phyloP scores from a whole-genome alignment of 2,329 filamentous ascomycete species.

The Claviceps quebecensis region DNA sequence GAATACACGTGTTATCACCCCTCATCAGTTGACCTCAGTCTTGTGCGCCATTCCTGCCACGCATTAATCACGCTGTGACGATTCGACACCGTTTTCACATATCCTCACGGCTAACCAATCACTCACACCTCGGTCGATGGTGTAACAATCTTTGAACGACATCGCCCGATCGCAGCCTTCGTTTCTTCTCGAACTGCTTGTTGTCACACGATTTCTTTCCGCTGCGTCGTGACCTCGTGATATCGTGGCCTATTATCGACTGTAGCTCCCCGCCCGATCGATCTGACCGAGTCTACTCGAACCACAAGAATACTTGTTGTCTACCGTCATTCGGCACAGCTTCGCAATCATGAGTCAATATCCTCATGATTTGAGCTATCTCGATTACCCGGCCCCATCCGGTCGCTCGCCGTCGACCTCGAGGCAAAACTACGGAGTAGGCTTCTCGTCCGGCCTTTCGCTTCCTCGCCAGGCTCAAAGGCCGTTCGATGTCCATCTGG shows the following conservation, averaged over 20 bases:
- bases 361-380: slow-evolving; percentile 51
- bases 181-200: slow-evolving; percentile 1
- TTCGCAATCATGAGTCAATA: slow-evolving; percentile 29
- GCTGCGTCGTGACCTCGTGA: neutral
- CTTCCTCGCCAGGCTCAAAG: slow-evolving; percentile 46
- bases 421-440: slow-evolving; percentile 39
- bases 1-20: neutral
- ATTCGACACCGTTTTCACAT: neutral
- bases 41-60: neutral
- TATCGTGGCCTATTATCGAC: neutral
- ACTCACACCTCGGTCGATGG: neutral
- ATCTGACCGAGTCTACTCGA: neutral
- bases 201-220: neutral
- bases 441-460: slow-evolving; percentile 36
- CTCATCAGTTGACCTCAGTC: neutral
- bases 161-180: neutral
- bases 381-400: slow-evolving; percentile 46
- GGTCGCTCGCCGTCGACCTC: slow-evolving; percentile 59
- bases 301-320: slow-evolving; percentile 13
- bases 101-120: neutral
- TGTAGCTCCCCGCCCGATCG: too few species aligned
- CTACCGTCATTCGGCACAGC: slow-evolving; percentile 10
- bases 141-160: neutral
- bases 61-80: slow-evolving; percentile 1
- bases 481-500: slow-evolving; percentile 60